These are phyloP conservation scores for Candida gigantensis DNA, from an alignment of 1,139 yeast genomes.

Conservation along the genomic window DNA sequence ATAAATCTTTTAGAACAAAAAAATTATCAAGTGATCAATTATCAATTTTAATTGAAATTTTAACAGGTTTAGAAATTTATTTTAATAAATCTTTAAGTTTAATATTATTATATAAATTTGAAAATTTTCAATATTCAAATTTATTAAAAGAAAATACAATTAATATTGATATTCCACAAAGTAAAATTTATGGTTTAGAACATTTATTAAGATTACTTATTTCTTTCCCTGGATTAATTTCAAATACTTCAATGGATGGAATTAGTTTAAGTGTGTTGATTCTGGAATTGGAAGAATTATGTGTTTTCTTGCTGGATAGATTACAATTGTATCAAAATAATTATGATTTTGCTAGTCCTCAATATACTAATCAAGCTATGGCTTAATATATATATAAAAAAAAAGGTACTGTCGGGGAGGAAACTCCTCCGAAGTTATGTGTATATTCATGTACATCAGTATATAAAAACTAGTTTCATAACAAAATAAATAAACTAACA, in stretches of 20 bases:
- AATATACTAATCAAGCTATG: constrained; percentile 52
- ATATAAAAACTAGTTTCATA: neutral
- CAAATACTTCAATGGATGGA: constrained; percentile 79
- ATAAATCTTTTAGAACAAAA: constrained; percentile 24
- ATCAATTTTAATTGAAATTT: constrained; percentile 65
- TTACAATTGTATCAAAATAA: constrained; percentile 47
- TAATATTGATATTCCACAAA: constrained; percentile 33
- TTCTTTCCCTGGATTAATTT: constrained; percentile 75
- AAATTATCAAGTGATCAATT: constrained; percentile 28
- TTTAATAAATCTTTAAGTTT: constrained; percentile 77
- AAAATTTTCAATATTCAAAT: constrained; percentile 76
- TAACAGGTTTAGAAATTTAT: constrained; percentile 69
- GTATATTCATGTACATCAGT: too few relatives aligned
- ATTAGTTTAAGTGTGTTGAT: constrained; percentile 59
- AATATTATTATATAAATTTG: constrained; percentile 76
- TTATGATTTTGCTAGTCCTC: constrained; percentile 61
- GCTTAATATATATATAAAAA: constrained; percentile 15
- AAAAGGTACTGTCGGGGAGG: too few relatives aligned
- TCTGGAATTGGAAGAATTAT: constrained; percentile 46
- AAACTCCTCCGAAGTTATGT: too few relatives aligned
- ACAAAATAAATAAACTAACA: neutral
- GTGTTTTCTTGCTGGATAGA: constrained; percentile 54
- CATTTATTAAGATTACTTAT: constrained; percentile 75
- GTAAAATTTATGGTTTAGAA: constrained; percentile 68
- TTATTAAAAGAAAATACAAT: constrained; percentile 31